Evolutionary conservation across 2,329 filamentous ascomycete genomes (phyloP), one percentile per base, ranked within the genome.

Genomic region (Bisporella sp.): DNA sequence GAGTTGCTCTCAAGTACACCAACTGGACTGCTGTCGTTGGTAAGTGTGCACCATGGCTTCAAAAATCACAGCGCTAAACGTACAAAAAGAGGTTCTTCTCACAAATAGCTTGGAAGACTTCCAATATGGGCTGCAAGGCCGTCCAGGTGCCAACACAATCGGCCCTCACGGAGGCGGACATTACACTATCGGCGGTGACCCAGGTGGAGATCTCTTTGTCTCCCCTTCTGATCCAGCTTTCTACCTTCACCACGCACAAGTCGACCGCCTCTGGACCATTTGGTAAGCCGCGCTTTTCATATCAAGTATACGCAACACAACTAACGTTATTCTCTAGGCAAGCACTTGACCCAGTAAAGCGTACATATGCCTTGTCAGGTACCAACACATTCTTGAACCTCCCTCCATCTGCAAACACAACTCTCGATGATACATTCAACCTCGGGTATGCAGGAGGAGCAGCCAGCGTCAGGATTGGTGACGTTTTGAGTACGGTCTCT

Each of bases 231-330:
- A 75, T 51, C 73, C 73, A 2, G 70, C 61, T 2, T 75, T 75
- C 60, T 74, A 66, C 52, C 58, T 73, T 8, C 72, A 76, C 53
- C 73, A 75, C 49, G 70, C 62, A 0, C 66, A 72, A 54, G 68
- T 76, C 48, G 73, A 76, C 52, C 65, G 73, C 9, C 63, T 72
- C 45, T 74, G 72, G 60, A 74, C 70, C 59, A 70, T 75, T 56
- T 75, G 73, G 72, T 72, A 75, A 62, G 73, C 71, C 49, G 21
- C 21, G 21, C 21, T 21, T 21, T 21, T 21, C 21, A 21, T 21
- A 21, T 21, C 21, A 21, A 21, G 3, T 21, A 2, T 21, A 21
- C 21, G 21, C 21, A 21, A 21, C 21, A 21, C 21, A 21, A 21
- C 21, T 21, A 21, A 21, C 21, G 21, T 21, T 21, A 21, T 21